Evolutionary conservation across 2,329 filamentous ascomycete species (phyloP), one percentile per base, ranked within the genome.

Genomic region (Fusarium guadeloupense): DNA sequence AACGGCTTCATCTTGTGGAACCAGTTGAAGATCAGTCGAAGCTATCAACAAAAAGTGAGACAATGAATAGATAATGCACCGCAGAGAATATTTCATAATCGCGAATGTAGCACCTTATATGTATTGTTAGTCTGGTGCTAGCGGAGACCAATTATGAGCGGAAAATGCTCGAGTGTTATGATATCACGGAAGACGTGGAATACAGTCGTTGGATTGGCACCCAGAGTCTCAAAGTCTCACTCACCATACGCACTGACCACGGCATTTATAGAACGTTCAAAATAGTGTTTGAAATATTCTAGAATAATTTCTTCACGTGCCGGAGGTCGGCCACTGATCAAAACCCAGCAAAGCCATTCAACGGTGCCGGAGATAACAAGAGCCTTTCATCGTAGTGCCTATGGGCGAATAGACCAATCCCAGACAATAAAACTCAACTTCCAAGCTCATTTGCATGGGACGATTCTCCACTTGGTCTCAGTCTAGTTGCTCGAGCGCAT

Each of bases 381-480:
- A 46, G 26, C 31, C 23, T 17, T 20, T 42, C n/a, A 16, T n/a
- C 26, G 20, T n/a, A 21, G 30, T 20, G 13, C 17, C 3, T 9
- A n/a, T 14, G 30, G 17, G 14, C 20, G 12, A 10, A 12, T 17
- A 37, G n/a, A 21, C 47, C 47, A 50, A 50, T 46, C 40, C 30
- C 5, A 23, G 28, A 19, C 8, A 13, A 7, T 21, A n/a, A 6
- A 28, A 21, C 26, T 14, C 26, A 6, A 23, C 17, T 21, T 25
- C 17, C 19, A 30, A 10, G 30, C 37, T 25, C 16, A 25, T 10
- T 35, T 19, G 16, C 4, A 37, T 25, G 21, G 30, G 25, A n/a
- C 10, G 3, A 33, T 39, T 34, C 54, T 25, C 55, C 55, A 59
- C 55, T 46, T 46, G 12, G 21, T 5, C 37, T 23, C 26, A 40